Evolutionary conservation across 2,329 filamentous ascomycete genomes (phyloP), one percentile per base, ranked within the genome.

Genomic region (Sporothrix protearum): DNA sequence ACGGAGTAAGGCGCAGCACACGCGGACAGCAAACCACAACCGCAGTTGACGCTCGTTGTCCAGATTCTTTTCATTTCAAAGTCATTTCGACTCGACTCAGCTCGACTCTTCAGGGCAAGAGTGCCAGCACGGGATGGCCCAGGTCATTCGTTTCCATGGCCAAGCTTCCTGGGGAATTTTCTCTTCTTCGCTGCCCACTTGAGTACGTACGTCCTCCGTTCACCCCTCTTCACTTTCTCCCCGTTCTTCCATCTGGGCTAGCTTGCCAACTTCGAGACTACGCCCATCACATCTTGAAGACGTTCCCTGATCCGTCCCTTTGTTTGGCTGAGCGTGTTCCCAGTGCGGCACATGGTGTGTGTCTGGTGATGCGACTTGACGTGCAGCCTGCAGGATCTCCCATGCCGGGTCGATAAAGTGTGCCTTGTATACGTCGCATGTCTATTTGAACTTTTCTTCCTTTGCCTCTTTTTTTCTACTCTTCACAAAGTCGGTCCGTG

Each of bases 291-390:
- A n/a, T 30, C 14, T 47, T 47, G 42, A 42, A n/a, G 42, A 47
- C 42, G 25, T 47, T 49, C 42, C 42, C 63, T 42, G 63, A 49
- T 28, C 42, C 22, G 64, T 36, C 39, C 14, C 57, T 63, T 45
- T 64, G 69, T 70, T 64, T 55, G 57, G 69, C 57, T 63, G 55
- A 47, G 14, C 2, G 42, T 47, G 55, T 59, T 51, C 57, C 68
- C 59, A 19, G 25, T 57, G 49, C 69, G 49, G 69, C 61, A 71
- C 69, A 66, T 47, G 59, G 42, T 49, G 30, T 53, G 55, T 63
- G 69, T 64, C 69, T 55, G 45, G 57, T 70, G 63, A 67, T 67
- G 63, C 69, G 19, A 53, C 12, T 47, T 71, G 55, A 51, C 51
- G 63, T 53, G 66, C 66, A 68, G 47, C 28, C 30, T 36, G n/a